Evolutionary conservation across 2,329 filamentous ascomycete species (phyloP).

Genomic region (Trichoderma asperellum): DNA sequence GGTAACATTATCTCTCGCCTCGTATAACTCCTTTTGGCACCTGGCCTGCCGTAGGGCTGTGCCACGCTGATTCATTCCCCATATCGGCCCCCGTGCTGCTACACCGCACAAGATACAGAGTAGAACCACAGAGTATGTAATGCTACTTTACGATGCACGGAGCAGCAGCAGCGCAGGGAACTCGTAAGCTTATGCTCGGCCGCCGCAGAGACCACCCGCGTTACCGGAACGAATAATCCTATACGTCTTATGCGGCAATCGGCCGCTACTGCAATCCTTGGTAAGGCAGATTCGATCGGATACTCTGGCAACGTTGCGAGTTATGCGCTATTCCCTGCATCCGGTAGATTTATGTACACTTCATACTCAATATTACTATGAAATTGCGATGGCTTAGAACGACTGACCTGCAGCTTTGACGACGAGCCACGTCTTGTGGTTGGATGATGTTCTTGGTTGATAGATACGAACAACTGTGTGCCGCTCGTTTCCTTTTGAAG

Average conservation of each 20-base stretch:
- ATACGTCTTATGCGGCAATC: constrained; percentile 1
- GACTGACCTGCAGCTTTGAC: neutral
- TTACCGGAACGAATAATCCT: neutral
- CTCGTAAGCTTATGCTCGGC: constrained; percentile 17
- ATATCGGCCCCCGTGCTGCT: neutral
- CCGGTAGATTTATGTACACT: neutral
- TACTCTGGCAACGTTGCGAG: neutral
- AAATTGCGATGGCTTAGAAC: neutral
- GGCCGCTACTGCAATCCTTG: neutral
- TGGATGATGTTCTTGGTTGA: neutral
- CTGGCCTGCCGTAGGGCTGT: constrained; percentile 16
- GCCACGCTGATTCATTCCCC: constrained; percentile 7
- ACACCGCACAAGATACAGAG: neutral
- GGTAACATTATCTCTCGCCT: constrained; percentile 5
- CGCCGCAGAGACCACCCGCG: constrained; percentile 3
- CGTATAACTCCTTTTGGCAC: neutral
- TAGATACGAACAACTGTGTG: neutral
- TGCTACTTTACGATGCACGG: constrained; percentile 6
- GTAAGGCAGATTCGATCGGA: neutral
- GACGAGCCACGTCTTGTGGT: neutral
- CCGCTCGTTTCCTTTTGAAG: neutral
- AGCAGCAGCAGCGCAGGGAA: constrained; percentile 3
- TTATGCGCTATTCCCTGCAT: neutral
- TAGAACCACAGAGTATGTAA: neutral
- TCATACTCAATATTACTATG: neutral